Base-by-base conservation (phyloP, 2,329 filamentous ascomycete genomes). In the Rutstroemia sydowiana region DNA sequence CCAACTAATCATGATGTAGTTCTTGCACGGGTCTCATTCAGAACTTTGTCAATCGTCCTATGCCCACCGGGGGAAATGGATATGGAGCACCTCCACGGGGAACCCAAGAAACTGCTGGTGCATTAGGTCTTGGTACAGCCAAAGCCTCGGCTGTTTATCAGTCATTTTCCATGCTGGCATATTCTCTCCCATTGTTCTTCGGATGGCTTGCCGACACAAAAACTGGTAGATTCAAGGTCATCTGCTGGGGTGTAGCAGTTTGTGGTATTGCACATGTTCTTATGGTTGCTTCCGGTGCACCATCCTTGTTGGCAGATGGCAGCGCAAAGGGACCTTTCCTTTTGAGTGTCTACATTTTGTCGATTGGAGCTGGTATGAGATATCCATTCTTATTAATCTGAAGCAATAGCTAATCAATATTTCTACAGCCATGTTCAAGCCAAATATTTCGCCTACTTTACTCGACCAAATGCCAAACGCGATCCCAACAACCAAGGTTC, bases 191-290 rank as follows among this genome's bases (percentile, higher is more conserved):
- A 5, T 57, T 77, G 16, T 52, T 74, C 18, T 76, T 77, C 51
- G 78, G 73, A 10, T 79, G 72, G 64, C 61, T 79, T 28, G 79
- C 83, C 3, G 84, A 88, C 67, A 75, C 81, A 50, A 80, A 79
- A 60, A 74, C 79, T 54, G 84, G 84, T 36, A 79, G 82, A 47
- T 87, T 81, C 69, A 74, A 76, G 56, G 83, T 84, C 2, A 86
- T 88, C 40, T 61, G 56, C 52, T 53, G 48, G 30, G 62, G 61
- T 53, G 56, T 80, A 37, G 67, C 66, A 0, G 71, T 84, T 21
- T 81, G 82, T 40, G 76, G 80, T 59, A 54, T 82, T 21, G 82
- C 82, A 3, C 80, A 86, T 52, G 63, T 78, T 11, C 75, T 87
- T 44, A 73, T 87, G 55, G 75, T 79, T 23, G 82, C 80, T 1